Base-by-base conservation (phyloP, 352 stramenopile species). In the Chrysophaeum taylorii region DNA sequence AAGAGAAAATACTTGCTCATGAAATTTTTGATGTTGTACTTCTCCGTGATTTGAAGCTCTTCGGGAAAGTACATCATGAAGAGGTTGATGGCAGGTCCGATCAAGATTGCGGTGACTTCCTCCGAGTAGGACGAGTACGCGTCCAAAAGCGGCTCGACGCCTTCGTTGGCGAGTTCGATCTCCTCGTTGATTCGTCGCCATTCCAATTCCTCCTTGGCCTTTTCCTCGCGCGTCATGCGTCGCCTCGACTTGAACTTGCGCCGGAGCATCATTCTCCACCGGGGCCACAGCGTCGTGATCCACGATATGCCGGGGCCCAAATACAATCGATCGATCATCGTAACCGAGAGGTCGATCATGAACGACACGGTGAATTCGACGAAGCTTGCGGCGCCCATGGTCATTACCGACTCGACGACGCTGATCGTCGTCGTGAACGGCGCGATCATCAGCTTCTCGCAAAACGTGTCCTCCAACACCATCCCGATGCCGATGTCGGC, bases 1-100 rank as follows among this genome's bases (percentile, higher is more conserved):
- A 97, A 98, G 41, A 95, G 76, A 37, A 87, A 83, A 79, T 98
- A 98, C 78, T 96, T 97, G 14, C 92, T 78, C 68, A 98, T 73
- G 35, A 89, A 94, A 50, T 92, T 85, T 67, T 89, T 81, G 72
- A 98, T 96, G 42, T 84, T 84, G 76, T 97, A 98, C 5, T 90
- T 81, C 42, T 83, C 81, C 12, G 91, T 87, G 78, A 98, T 96
- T 72, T 89, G 75, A 15, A 86, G 96, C 70, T 96, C 86, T 14
- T 79, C 72, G 72, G 82, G 81, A n/a, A 82, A 69, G 16, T 78
- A 76, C 60, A 92, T 88, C 63, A 96, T 81, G 70, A 96, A 92
- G 5, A 89, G 75, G 50, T 91, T 82, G 60, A 96, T 74, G 39
- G 92, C 83, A 2, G 90, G 91, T 1, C 85, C 75, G 63, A 96